A percentile compares a stretch with the other conserved stretches of the same genome.
Conservation (phyloP, 768 basidiomycete genomes). For the Pleurotus platypus region DNA sequence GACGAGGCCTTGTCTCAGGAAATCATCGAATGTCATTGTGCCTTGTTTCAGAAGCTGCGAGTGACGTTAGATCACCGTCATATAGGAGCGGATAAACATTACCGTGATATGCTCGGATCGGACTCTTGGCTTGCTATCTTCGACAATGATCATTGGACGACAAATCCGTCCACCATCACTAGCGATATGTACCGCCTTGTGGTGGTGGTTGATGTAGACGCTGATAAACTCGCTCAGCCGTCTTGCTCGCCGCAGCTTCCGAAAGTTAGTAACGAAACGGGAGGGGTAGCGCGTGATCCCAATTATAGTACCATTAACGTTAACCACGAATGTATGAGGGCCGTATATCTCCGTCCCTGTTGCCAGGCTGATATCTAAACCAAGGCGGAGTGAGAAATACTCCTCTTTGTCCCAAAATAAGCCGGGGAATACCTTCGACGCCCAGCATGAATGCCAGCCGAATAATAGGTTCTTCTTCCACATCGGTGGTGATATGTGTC, state of each 20-base stretch:
- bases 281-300: constrained; percentile 85
- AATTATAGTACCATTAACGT: constrained; percentile 95
- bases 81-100: constrained; percentile 20
- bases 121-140: constrained; percentile 73
- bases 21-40: constrained; percentile 85
- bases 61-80: constrained; percentile 2
- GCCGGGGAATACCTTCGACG: constrained; percentile 70
- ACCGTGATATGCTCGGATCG: constrained; percentile 78
- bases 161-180: constrained; percentile 98
- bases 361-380: constrained; percentile 78
- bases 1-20: constrained; percentile 86
- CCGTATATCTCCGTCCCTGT: constrained; percentile 97
- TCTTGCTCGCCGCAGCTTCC: constrained; percentile 87
- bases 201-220: constrained; percentile 94
- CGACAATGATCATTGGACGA: constrained; percentile 95
- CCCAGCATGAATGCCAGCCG: constrained; percentile 92
- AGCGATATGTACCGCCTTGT: constrained; percentile 91
- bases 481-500: constrained; percentile 99
- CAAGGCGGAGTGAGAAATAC: constrained; percentile 9
- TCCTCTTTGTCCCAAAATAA: neutral
- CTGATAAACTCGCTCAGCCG: constrained; percentile 95
- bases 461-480: constrained; percentile 92
- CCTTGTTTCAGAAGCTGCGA: constrained; percentile 76
- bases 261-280: constrained; percentile 86
- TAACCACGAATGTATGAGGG: constrained; percentile 89